Conservation (phyloP, 495 filamentous ascomycete genomes). For the Filosporella fistucella region DNA sequence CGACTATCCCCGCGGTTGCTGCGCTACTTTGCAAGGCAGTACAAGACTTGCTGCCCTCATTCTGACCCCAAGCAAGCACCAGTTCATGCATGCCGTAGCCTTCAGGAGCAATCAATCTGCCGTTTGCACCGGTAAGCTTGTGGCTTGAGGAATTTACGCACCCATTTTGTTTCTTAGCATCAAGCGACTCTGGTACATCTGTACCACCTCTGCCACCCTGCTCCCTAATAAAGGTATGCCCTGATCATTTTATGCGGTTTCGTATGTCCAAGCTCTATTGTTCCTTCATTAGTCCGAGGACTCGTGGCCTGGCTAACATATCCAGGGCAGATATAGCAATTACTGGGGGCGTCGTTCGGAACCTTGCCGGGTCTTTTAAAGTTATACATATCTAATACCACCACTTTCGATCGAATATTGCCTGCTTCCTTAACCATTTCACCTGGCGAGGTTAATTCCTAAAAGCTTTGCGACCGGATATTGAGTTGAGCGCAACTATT, state of each 20-base stretch:
- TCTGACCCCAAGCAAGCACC: no score
- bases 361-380: slow-evolving; percentile 14
- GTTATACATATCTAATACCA: slow-evolving; percentile 14
- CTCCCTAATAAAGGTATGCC: slow-evolving; percentile 20
- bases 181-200: background rate
- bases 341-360: slow-evolving; percentile 6
- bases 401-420: slow-evolving; percentile 9
- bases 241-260: slow-evolving; percentile 20
- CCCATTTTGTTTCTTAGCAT: slow-evolving; percentile 5
- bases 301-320: slow-evolving; percentile 16
- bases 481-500: no score
- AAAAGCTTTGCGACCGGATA: no score
- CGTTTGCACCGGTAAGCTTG: slow-evolving; percentile 18
- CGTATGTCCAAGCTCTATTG: slow-evolving; percentile 10
- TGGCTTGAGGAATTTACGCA: slow-evolving; percentile 3
- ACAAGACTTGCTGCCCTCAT: no score
- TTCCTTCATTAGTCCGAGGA: slow-evolving; percentile 17
- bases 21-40: no score
- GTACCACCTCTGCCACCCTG: slow-evolving; percentile 10
- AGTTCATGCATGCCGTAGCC: no score
- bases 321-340: slow-evolving; percentile 6
- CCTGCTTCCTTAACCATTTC: no score
- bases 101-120: slow-evolving; percentile 19
- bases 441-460: no score
- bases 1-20: no score